Percentiles rank a stretch among this genome's conserved stretches.
Conservation (phyloP, 2,329 filamentous ascomycete species). For the Rhexocercosporidium sp. region DNA sequence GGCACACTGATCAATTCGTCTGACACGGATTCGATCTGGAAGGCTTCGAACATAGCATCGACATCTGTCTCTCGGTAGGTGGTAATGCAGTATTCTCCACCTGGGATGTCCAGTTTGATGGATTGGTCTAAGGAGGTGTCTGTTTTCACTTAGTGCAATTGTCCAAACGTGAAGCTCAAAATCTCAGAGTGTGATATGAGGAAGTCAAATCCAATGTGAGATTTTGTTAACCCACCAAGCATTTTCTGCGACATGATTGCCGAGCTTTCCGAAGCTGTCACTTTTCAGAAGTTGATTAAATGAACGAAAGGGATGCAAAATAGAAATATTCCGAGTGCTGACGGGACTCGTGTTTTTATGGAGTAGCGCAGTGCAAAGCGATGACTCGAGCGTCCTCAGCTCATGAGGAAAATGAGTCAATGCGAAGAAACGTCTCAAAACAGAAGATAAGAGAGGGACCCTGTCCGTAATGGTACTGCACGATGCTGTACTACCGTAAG, state of each 20-base stretch:
- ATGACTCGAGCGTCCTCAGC: neutral
- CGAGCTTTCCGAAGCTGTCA: neutral
- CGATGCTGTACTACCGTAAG: no score
- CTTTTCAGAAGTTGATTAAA: no score
- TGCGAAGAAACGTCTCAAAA: neutral
- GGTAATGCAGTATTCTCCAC: neutral
- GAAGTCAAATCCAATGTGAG: neutral
- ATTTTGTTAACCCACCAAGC: neutral
- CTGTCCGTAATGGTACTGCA: no score
- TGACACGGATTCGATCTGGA: neutral
- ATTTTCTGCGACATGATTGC: neutral
- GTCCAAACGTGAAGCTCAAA: neutral
- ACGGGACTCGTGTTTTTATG: neutral
- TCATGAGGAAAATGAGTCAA: neutral
- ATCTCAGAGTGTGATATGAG: neutral
- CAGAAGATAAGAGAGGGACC: neutral
- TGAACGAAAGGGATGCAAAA: neutral
- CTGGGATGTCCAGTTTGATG: neutral
- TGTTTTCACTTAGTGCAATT: neutral
- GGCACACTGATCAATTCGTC: slow-evolving; percentile 6
- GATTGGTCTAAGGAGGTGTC: neutral
- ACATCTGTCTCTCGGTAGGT: slow-evolving; percentile 1
- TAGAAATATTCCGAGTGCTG: neutral
- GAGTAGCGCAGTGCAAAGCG: neutral
- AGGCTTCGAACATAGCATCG: neutral